These are phyloP conservation scores for Oryza brachyantha DNA, from an alignment of 176 grass and related monocot species.

Conservation along the genomic window DNA sequence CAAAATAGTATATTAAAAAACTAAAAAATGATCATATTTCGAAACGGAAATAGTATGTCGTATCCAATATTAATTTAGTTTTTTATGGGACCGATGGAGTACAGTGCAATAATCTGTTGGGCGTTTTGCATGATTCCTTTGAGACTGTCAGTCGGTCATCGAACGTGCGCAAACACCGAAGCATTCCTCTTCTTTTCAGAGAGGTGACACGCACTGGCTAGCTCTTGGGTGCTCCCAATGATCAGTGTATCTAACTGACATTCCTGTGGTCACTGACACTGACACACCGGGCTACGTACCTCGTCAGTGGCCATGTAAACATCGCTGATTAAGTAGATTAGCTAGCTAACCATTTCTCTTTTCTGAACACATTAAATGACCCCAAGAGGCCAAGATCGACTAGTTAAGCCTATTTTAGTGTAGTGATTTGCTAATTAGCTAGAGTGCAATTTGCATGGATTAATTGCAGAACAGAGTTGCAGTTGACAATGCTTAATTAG, in stretches of 20 bases:
- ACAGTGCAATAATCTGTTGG: neutral
- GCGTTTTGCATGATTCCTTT: neutral
- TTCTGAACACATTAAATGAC: neutral
- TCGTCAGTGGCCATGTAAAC: neutral
- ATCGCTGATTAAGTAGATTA: neutral
- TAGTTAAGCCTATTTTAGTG: too few relatives aligned
- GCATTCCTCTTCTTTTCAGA: constrained; percentile 28
- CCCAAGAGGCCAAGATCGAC: too few relatives aligned
- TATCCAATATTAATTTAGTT: too few relatives aligned
- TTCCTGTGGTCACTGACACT: neutral
- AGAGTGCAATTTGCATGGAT: too few relatives aligned
- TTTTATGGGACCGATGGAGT: too few relatives aligned
- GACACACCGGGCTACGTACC: neutral
- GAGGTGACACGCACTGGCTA: neutral
- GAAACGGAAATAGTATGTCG: too few relatives aligned
- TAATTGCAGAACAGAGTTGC: neutral
- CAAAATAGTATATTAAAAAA: too few relatives aligned
- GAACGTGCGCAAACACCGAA: neutral
- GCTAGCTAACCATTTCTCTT: neutral
- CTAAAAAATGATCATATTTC: too few relatives aligned
- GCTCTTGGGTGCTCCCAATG: neutral
- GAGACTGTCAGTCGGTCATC: neutral
- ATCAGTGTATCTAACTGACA: neutral
- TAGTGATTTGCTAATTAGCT: too few relatives aligned
- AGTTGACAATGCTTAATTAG: neutral